Percentiles rank a stretch among this genome's conserved stretches.
Conservation (phyloP, 75 land plant species). For the Larix kaempferi region DNA sequence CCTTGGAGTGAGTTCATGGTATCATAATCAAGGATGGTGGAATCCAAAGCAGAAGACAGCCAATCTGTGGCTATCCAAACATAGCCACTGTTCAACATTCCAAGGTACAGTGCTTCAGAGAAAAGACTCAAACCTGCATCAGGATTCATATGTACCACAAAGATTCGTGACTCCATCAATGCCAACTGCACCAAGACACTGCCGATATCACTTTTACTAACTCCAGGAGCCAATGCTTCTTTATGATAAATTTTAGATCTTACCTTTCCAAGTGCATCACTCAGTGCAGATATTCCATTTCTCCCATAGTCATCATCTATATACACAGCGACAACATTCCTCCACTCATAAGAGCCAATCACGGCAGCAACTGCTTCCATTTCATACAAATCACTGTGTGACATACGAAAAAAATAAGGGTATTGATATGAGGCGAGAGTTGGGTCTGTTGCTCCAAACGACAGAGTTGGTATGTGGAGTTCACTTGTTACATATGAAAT, state of each 20-base stretch:
- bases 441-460: conserved; percentile 80
- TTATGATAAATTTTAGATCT: conserved; percentile 57
- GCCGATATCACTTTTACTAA: conserved; percentile 13
- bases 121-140: conserved; percentile 56
- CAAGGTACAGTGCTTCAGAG: conserved; percentile 41
- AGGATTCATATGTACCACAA: conserved; percentile 74
- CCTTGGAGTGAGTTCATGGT: conserved; percentile 46
- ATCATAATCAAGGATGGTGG: conserved; percentile 12
- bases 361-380: conserved; percentile 74
- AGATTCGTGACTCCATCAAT: conserved; percentile 69
- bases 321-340: conserved; percentile 69
- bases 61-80: conserved; percentile 84
- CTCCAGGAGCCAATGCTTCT: conserved; percentile 41
- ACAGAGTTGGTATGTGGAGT: conserved; percentile 65
- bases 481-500: conserved; percentile 63
- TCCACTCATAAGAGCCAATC: conserved; percentile 56
- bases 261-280: conserved; percentile 49
- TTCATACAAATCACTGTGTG: conserved; percentile 66
- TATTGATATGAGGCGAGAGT: conserved; percentile 60
- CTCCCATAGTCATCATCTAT: conserved; percentile 85
- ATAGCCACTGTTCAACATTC: conserved; percentile 68
- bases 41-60: conserved; percentile 52
- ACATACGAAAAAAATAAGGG: conserved; percentile 66
- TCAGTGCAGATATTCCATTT: conserved; percentile 63
- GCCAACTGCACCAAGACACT: conserved; percentile 37